Evolutionary conservation across 139 green algal genomes (phyloP).

Genomic region (Volvox africanus): DNA sequence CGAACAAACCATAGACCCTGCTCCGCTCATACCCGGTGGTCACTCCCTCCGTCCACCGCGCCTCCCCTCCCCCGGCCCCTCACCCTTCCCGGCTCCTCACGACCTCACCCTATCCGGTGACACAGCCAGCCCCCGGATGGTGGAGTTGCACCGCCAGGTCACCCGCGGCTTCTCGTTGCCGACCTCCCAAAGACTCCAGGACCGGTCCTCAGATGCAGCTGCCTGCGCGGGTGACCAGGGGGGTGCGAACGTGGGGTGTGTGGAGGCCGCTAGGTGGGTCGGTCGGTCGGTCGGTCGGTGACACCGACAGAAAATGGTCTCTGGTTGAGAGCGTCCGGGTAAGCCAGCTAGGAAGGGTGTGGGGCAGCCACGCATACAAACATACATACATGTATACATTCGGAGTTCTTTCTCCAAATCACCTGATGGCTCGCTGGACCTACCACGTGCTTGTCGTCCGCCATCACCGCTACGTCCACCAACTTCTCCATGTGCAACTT

Average conservation of each 20-base stretch:
- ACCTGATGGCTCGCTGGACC: too few species aligned
- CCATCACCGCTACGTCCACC: slow-evolving; percentile 48
- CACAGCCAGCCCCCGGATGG: slow-evolving; percentile 44
- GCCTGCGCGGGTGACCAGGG: neutral
- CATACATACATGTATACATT: too few species aligned
- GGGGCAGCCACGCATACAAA: too few species aligned
- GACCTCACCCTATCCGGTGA: slow-evolving; percentile 43
- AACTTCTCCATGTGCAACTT: slow-evolving; percentile 49
- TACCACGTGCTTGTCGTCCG: slow-evolving; percentile 56
- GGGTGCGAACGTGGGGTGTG: too few species aligned
- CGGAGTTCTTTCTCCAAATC: too few species aligned
- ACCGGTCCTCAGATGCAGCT: slow-evolving; percentile 46
- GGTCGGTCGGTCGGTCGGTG: too few species aligned
- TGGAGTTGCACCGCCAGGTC: slow-evolving; percentile 30
- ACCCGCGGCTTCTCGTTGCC: slow-evolving; percentile 11
- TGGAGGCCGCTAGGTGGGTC: too few species aligned
- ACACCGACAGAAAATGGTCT: too few species aligned
- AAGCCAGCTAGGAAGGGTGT: too few species aligned
- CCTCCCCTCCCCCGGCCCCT: neutral
- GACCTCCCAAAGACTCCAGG: slow-evolving; percentile 50
- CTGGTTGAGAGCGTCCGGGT: too few species aligned
- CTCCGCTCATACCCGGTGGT: too few species aligned
- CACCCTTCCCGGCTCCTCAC: neutral
- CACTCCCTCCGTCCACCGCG: neutral
- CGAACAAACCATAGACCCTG: too few species aligned